A percentile compares a stretch with the other conserved stretches of the same genome.
Conservation (phyloP, 2,329 filamentous ascomycete genomes). For the Cladorrhinum sp. region DNA sequence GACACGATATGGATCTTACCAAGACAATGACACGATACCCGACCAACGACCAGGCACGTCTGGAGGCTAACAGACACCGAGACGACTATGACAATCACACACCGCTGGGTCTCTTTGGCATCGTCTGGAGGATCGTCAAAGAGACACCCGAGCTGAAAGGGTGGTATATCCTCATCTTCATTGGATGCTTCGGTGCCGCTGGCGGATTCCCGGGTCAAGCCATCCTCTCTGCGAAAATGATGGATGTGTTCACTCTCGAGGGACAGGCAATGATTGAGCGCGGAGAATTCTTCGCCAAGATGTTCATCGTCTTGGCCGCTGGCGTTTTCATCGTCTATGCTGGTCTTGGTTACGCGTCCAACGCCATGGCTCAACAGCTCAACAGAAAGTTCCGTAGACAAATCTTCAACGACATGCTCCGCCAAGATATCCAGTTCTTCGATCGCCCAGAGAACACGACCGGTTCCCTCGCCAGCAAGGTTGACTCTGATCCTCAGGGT, state of each 20-base stretch:
- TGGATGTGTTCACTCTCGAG: slow-evolving; percentile 39
- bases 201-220: slow-evolving; percentile 41
- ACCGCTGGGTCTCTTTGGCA: slow-evolving; percentile 15
- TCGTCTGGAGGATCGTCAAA: slow-evolving; percentile 17
- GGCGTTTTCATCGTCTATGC: slow-evolving; percentile 46
- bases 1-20: slow-evolving; percentile 15
- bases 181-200: slow-evolving; percentile 32
- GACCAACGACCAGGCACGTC: slow-evolving; percentile 18
- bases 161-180: slow-evolving; percentile 16
- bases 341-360: slow-evolving; percentile 36
- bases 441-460: slow-evolving; percentile 41
- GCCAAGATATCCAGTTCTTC: slow-evolving; percentile 43
- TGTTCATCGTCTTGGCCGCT: slow-evolving; percentile 48
- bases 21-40: slow-evolving; percentile 25
- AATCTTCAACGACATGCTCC: slow-evolving; percentile 32
- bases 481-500: slow-evolving; percentile 38
- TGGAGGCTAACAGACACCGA: slow-evolving; percentile 21
- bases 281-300: slow-evolving; percentile 53
- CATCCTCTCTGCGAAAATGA: slow-evolving; percentile 40
- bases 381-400: slow-evolving; percentile 22
- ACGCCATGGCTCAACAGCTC: slow-evolving; percentile 30
- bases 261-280: slow-evolving; percentile 33
- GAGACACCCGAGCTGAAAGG: slow-evolving; percentile 19
- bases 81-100: slow-evolving; percentile 24
- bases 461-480: slow-evolving; percentile 36